A percentile compares a stretch with the other conserved stretches of the same genome.
Evolutionary conservation across 805 yeast genomes (phyloP).

Genomic region (Yamadazyma sp.): DNA sequence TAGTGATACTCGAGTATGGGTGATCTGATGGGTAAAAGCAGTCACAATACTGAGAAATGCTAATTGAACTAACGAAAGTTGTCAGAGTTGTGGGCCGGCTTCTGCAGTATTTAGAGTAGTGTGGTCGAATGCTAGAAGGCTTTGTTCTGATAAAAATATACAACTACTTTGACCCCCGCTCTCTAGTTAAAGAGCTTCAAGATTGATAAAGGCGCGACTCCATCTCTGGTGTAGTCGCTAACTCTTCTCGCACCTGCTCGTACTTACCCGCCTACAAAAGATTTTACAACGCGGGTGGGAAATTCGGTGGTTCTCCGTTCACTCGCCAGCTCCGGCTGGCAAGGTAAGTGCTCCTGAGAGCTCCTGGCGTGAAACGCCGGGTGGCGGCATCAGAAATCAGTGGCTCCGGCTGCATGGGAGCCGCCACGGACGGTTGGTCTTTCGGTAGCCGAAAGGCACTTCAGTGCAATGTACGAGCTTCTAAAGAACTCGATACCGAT

Average conservation of each 20-base stretch:
- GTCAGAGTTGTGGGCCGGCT: no score
- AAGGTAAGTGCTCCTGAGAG: slow-evolving; percentile 53
- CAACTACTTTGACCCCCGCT: no score
- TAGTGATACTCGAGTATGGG: no score
- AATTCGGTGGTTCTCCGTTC: slow-evolving; percentile 64
- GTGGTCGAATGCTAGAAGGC: no score
- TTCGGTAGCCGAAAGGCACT: slow-evolving; percentile 39
- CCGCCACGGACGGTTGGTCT: slow-evolving; percentile 58
- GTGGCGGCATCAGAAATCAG: slow-evolving; percentile 56
- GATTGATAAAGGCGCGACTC: background rate
- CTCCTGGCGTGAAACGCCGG: slow-evolving; percentile 57
- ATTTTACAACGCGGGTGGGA: slow-evolving; percentile 49
- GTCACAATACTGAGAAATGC: no score
- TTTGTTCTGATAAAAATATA: no score
- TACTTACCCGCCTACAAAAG: slow-evolving; percentile 45
- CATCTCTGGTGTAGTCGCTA: slow-evolving; percentile 16
- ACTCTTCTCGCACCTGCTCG: slow-evolving; percentile 46
- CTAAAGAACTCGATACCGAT: slow-evolving; percentile 61
- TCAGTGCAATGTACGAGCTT: slow-evolving; percentile 63
- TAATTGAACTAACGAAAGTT: no score
- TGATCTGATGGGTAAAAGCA: no score
- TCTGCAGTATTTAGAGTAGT: no score
- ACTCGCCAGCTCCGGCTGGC: slow-evolving; percentile 4
- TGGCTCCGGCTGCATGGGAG: slow-evolving; percentile 46
- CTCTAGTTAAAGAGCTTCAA: no score